A percentile compares a stretch with the other conserved stretches of the same genome.
These are phyloP conservation scores for Anisodus tanguticus DNA, from an alignment of 257 asterid species.

Conservation along the genomic window DNA sequence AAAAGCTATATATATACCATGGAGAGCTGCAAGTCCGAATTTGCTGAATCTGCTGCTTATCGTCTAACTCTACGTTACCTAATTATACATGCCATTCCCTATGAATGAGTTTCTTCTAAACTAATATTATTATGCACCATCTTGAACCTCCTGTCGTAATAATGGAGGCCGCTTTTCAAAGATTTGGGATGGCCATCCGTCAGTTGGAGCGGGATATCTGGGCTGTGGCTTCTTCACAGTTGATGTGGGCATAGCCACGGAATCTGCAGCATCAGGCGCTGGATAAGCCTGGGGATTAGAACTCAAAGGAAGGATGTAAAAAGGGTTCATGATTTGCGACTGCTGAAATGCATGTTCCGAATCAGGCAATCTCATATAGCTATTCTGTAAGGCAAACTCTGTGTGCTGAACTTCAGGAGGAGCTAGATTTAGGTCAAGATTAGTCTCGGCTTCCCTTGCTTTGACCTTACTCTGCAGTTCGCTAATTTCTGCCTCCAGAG, in stretches of 20 bases:
- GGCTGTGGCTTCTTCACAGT: constrained; percentile 62
- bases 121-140: not conserved
- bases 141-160: constrained; percentile 31
- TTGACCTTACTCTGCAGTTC: constrained; percentile 48
- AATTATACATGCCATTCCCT: constrained; percentile 14
- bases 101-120: not conserved
- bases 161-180: constrained; percentile 46
- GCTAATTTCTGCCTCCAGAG: constrained; percentile 50
- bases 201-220: constrained; percentile 62
- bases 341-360: constrained; percentile 41
- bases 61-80: not conserved
- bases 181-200: constrained; percentile 58
- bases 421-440: constrained; percentile 52
- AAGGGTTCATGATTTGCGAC: constrained; percentile 42
- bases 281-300: constrained; percentile 38
- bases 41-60: constrained; percentile 21
- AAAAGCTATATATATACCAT: not conserved
- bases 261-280: constrained; percentile 32
- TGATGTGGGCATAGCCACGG: constrained; percentile 30
- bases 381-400: constrained; percentile 30
- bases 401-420: constrained; percentile 45
- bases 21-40: constrained; percentile 16
- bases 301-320: constrained; percentile 42
- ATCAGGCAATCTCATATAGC: constrained; percentile 33
- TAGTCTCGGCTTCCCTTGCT: constrained; percentile 37